Evolutionary conservation across 129 eudicot genomes (phyloP), one percentile per base, ranked within the genome.

Genomic region (Saposhnikovia divaricata): DNA sequence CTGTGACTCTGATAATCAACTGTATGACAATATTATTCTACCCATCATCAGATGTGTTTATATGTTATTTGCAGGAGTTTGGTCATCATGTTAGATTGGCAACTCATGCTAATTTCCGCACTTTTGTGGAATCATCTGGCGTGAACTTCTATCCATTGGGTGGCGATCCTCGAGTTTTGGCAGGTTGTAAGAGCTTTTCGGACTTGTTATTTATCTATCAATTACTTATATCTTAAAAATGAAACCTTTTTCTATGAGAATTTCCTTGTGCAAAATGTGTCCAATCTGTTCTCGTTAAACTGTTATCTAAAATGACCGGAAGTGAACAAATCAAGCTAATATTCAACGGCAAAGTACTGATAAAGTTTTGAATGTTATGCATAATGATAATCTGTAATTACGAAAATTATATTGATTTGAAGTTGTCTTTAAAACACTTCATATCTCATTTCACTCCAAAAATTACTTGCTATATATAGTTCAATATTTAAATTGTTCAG

Each of bases 71-170:
- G 80, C 93, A 96, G 99, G 97, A 92, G 78, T 96, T 89, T 82
- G 99, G 99, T 77, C 99, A 96, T 86, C 89, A 79, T 78, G 97
- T 92, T 74, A 86, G 98, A 85, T 81, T 96, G 90, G 99, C 99
- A 28, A 92, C 99, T 78, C 99, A 96, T 90, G 82, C 85, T 23
- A 96, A 88, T 69, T 96, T 96, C 82, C 88, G 86, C 25, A 86
- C 88, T 69, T 92, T 96, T 80, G 97, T 96, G 78, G 93, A 90
- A 85, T 86, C 98, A 19, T 95, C 95, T 87, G 99, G 97, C 57
- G 93, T 96, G 51, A 96, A 92, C 53, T 96, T 96, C 82, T 96
- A 87, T 84, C 99, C 99, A 39, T 85, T 96, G 77, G 99, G 98
- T 13, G 99, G 99, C 19, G 99, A 96, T 84, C 97, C 99, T 76